Percentiles rank a stretch among this genome's conserved stretches.
These are phyloP conservation scores for Boletus pseudopeckii DNA, from an alignment of 768 basidiomycete genomes.

Conservation along the genomic window DNA sequence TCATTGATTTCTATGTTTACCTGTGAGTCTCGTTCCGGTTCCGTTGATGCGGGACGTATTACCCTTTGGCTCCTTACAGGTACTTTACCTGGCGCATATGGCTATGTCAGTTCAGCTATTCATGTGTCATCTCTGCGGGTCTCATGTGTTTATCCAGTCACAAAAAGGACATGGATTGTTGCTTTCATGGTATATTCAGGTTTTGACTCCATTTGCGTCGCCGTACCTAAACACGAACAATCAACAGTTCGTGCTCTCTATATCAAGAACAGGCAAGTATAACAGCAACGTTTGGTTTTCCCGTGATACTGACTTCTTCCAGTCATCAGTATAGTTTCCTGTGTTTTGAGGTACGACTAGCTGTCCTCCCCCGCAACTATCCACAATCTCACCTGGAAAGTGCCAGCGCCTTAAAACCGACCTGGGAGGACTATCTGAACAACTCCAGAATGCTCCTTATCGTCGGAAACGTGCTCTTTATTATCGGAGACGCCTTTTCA, in stretches of 20 bases:
- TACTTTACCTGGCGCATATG: constrained; percentile 32
- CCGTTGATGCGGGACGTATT: not conserved
- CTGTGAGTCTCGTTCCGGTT: constrained; percentile 8
- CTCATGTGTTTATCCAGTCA: constrained; percentile 17
- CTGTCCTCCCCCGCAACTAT: too few relatives aligned
- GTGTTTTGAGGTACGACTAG: constrained; percentile 16
- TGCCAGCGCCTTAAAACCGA: constrained; percentile 6
- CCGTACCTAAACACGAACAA: not conserved
- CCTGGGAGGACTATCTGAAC: constrained; percentile 11
- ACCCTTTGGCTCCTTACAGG: not conserved
- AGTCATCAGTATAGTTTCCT: constrained; percentile 17
- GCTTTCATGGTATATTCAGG: constrained; percentile 16
- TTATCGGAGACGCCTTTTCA: constrained; percentile 22
- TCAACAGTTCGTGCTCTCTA: constrained; percentile 13
- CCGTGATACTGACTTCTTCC: not conserved
- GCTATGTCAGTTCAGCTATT: constrained; percentile 18
- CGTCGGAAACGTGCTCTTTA: constrained; percentile 24
- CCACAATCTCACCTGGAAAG: too few relatives aligned
- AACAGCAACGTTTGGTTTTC: not conserved
- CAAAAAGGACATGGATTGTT: constrained; percentile 11
- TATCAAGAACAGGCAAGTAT: constrained; percentile 21
- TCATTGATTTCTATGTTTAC: constrained; percentile 29
- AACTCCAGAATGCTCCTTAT: constrained; percentile 7
- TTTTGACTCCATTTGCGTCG: not conserved
- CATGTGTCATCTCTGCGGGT: not conserved